Conservation (phyloP, 2,329 filamentous ascomycete species). For the Parascedosporium putredinis region DNA sequence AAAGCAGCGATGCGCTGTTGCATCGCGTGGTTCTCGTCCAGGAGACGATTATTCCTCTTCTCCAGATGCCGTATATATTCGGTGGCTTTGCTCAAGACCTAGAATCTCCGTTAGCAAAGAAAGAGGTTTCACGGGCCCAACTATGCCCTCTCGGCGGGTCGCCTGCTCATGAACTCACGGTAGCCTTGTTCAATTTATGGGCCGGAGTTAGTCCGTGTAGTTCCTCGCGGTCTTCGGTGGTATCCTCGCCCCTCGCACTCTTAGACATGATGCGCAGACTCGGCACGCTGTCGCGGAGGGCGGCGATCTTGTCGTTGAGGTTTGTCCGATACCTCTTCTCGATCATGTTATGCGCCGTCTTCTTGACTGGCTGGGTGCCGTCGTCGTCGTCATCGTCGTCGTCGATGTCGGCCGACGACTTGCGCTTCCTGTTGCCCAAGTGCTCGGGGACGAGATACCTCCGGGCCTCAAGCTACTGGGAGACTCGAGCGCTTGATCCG, state of each 20-base stretch:
- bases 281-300: conserved; percentile 82
- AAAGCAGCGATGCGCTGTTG: conserved; percentile 67
- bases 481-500: conserved; percentile 48
- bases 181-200: conserved; percentile 97
- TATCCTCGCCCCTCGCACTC: conserved; percentile 56
- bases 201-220: conserved; percentile 73
- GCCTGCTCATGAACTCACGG: conserved; percentile 33
- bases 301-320: conserved; percentile 92
- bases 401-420: conserved; percentile 49
- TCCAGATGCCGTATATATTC: conserved; percentile 93
- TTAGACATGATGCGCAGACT: conserved; percentile 78
- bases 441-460: conserved; percentile 44
- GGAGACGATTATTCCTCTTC: conserved; percentile 72
- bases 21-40: conserved; percentile 71
- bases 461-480: conserved; percentile 36
- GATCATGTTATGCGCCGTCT: conserved; percentile 96
- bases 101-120: too few species aligned
- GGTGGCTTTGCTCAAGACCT: conserved; percentile 84
- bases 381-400: conserved; percentile 51
- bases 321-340: conserved; percentile 96
- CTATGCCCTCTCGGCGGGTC: too few species aligned
- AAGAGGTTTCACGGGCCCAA: too few species aligned
- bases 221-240: conserved; percentile 67
- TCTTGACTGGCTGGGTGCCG: conserved; percentile 54
- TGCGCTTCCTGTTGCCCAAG: conserved; percentile 54